phyloP scores from a whole-genome alignment of 345 rosid genomes.

The Odontarrhena argentea region DNA sequence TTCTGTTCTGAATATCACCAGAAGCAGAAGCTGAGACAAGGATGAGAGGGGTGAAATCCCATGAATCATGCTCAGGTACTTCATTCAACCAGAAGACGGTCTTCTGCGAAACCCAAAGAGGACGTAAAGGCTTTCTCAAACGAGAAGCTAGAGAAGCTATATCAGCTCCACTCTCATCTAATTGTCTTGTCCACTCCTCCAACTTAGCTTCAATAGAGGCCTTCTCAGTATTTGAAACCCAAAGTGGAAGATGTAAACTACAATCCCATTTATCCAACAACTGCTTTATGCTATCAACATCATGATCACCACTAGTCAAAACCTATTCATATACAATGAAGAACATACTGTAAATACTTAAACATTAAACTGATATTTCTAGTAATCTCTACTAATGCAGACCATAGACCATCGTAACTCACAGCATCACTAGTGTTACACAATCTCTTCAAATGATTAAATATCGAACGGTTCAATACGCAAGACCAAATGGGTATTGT shows the following conservation, averaged over 20 bases:
- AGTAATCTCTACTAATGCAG: background rate
- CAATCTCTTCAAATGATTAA: constrained; percentile 42
- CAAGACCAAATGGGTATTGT: constrained; percentile 95
- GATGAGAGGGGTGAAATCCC: constrained; percentile 88
- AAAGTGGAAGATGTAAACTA: constrained; percentile 87
- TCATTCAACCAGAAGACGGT: constrained; percentile 88
- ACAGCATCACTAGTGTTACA: constrained; percentile 47
- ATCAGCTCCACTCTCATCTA: constrained; percentile 87
- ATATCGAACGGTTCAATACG: constrained; percentile 70
- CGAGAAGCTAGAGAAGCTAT: constrained; percentile 59
- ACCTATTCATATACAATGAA: constrained; percentile 41
- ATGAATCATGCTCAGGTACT: constrained; percentile 85
- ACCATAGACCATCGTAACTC: constrained; percentile 35
- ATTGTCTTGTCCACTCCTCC: constrained; percentile 71
- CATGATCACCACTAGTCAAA: constrained; percentile 28
- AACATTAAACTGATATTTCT: background rate
- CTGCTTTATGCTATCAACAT: constrained; percentile 14
- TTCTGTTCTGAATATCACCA: constrained; percentile 48
- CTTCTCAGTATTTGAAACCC: constrained; percentile 82
- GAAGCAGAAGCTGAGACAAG: constrained; percentile 79
- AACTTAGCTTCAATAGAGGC: constrained; percentile 63
- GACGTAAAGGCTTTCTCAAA: constrained; percentile 75
- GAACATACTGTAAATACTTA: background rate
- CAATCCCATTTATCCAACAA: constrained; percentile 65
- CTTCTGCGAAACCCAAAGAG: constrained; percentile 88